These are phyloP conservation scores for Canna indica DNA, from an alignment of 176 grass and related monocot species.

Conservation along the genomic window DNA sequence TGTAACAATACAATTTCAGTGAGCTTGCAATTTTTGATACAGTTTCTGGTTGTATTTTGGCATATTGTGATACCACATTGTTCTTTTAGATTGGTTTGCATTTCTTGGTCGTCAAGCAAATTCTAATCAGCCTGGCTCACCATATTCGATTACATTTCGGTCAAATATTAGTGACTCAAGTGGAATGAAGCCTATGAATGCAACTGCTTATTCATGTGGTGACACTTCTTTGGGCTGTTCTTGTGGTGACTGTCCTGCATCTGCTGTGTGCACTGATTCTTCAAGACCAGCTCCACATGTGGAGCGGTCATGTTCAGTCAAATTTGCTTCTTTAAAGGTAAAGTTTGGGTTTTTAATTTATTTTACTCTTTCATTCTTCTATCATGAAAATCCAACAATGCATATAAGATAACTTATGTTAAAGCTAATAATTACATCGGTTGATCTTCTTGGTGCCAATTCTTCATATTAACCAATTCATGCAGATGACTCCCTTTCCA, in stretches of 20 bases:
- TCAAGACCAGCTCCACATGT: conserved; percentile 23
- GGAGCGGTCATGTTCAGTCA: conserved; percentile 55
- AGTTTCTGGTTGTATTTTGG: conserved; percentile 1
- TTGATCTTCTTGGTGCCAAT: background rate
- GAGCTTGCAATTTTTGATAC: background rate
- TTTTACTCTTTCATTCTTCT: background rate
- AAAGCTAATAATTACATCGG: background rate
- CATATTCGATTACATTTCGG: conserved; percentile 65
- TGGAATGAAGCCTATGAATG: conserved; percentile 72
- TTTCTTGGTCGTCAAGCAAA: conserved; percentile 74
- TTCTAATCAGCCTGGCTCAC: conserved; percentile 52
- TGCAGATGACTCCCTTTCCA: background rate
- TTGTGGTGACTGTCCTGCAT: conserved; percentile 93
- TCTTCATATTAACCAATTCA: background rate
- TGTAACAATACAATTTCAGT: background rate
- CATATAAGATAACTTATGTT: background rate
- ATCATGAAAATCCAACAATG: no score
- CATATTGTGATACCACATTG: conserved; percentile 18
- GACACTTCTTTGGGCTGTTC: conserved; percentile 91
- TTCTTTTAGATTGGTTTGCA: conserved; percentile 71
- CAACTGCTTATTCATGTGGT: conserved; percentile 84
- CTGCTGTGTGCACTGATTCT: conserved; percentile 56
- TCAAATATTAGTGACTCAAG: conserved; percentile 43
- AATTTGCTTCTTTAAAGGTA: conserved; percentile 84
- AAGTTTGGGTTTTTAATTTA: background rate